Base-by-base conservation (phyloP, 2,329 filamentous ascomycete genomes). In the Fusarium oligoseptatum region DNA sequence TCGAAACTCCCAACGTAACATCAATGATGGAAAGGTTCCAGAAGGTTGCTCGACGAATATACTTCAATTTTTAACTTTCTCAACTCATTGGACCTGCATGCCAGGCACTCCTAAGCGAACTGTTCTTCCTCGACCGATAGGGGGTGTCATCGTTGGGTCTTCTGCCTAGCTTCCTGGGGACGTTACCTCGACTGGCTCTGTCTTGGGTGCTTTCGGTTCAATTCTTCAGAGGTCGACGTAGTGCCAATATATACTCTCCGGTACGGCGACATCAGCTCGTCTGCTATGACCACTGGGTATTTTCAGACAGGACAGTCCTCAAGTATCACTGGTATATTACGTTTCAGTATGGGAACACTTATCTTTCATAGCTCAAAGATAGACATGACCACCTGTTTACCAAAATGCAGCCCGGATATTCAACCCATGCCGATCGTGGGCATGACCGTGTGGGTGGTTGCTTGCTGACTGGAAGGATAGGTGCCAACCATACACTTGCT, bases 311-410 rank as follows among this genome's bases (percentile, higher is more conserved):
- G 3, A 22, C 20, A 20, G 11, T 20, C 4, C 6, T 43, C 11
- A 14, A 12, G 20, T 6, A 3, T 43, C n/a, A 11, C 11, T 43
- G 3, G 39, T 22, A 11, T 14, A 22, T 14, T 43, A 12, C 12
- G 10, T 4, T 22, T 2, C 11, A 43, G 20, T 14, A 14, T 6
- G 22, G 7, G 20, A 3, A 43, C 5, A 6, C 10, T 22, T 12
- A 22, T 43, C 1, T 1, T 14, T 43, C 3, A 22, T 15, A 0
- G 2, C 1, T 2, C 22, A 24, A 14, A 45, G 1, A 10, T 3
- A 6, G 7, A 9, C 4, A 6, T 24, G 2, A 15, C 2, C 43
- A 5, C 7, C 7, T 10, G 12, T 15, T 48, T 24, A 15, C 20
- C 12, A 15, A 24, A 15, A 15, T 24, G 20, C 7, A 15, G 12